Base-by-base conservation (phyloP, 345 rosid species). In the Orychophragmus violaceus region DNA sequence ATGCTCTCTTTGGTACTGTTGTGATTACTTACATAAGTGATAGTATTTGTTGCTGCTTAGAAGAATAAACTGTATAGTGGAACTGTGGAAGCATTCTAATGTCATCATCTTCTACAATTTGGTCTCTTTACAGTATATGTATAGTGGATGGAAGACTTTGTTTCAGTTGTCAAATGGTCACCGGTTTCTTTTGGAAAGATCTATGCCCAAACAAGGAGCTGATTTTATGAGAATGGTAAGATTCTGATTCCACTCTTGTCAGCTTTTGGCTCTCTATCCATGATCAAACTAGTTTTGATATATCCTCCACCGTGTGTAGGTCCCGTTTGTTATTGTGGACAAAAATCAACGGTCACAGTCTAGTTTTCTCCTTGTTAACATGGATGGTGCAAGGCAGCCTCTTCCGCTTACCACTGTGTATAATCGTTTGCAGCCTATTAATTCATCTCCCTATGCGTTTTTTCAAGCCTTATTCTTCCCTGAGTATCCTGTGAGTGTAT, bases 391-490 rank as follows among this genome's bases (percentile, higher is more conserved):
- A 10, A 72, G 60, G 48, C 97, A 94, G 69, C 79, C 85, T 35
- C 76, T 94, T 32, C 97, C 99, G 37, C 89, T 94, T 44, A 76
- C 79, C 18, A 90, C 88, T 49, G 96, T 89, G 71, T 90, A 68
- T 62, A 62, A 57, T 55, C 65, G 66, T 5, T 62, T 94, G 82
- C 82, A 87, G 64, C 96, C 95, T 24, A 48, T 88, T 68, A 81
- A 69, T 77, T 86, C 92, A 68, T 82, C 91, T 74, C 84, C 94
- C 6, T 88, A 82, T 77, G 75, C 96, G 21, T 84, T 94, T 66
- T 85, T 94, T 73, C 99, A 88, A 80, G 91, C 91, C 28, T 73
- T 88, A 36, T 85, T 88, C 70, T 68, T 62, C 59, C 74, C 78
- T 3, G 74, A 68, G 49, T 74, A 62, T 62, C 78, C 78, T 16